These are phyloP conservation scores for Colletotrichum noveboracense DNA, from an alignment of 2,329 filamentous ascomycete species.

Conservation along the genomic window DNA sequence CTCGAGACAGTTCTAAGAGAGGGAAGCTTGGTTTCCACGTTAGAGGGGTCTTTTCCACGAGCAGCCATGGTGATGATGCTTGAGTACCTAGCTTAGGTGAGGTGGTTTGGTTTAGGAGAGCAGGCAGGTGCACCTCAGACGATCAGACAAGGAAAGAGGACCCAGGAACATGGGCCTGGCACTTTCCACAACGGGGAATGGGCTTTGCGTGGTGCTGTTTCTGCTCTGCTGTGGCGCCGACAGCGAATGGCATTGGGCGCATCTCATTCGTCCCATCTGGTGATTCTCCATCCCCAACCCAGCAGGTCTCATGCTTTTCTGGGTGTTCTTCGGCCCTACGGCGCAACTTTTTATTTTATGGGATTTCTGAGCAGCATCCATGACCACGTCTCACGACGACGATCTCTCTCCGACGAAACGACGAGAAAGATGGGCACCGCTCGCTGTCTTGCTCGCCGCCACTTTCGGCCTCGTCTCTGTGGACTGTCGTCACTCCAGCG, in stretches of 20 bases:
- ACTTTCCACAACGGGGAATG: background rate
- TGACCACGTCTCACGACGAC: background rate
- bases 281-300: conserved; percentile 5
- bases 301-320: conserved; percentile 1
- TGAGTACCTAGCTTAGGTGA: background rate
- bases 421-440: background rate
- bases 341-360: background rate
- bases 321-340: conserved; percentile 12
- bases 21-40: background rate
- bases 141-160: background rate
- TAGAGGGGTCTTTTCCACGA: background rate
- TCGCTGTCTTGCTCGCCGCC: conserved; percentile 4
- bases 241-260: background rate
- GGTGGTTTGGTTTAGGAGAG: background rate
- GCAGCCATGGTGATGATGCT: background rate
- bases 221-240: background rate
- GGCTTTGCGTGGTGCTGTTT: conserved; percentile 3
- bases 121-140: background rate
- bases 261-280: background rate
- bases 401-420: background rate
- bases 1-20: background rate
- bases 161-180: background rate
- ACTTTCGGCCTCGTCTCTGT: conserved; percentile 3
- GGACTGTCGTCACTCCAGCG: background rate
- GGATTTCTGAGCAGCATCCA: background rate